Evolutionary conservation across 192 early-diverging fungal species (phyloP).

Genomic region (Glomus cerebriforme): DNA sequence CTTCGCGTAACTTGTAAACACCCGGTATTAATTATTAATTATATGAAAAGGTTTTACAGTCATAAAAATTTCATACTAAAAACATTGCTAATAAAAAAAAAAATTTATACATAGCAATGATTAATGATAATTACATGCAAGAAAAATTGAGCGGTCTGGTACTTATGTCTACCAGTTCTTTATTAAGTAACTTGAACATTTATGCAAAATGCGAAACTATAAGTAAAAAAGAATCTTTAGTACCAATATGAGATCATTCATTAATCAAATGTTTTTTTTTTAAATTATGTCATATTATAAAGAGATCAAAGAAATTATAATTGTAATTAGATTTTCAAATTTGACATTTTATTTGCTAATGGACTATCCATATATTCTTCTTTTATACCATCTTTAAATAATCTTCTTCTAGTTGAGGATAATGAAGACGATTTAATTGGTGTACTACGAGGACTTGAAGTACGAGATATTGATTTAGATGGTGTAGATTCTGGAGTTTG

Average conservation of each 20-base stretch:
- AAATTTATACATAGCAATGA: too few species aligned
- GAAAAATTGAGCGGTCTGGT: too few species aligned
- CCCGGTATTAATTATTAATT: too few species aligned
- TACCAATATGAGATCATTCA: not conserved
- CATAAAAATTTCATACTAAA: too few species aligned
- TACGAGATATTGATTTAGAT: slow-evolving; percentile 5
- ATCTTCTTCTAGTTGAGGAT: not conserved
- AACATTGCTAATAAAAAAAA: too few species aligned
- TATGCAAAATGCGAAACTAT: too few species aligned
- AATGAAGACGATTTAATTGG: not conserved
- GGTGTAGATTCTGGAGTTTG: not conserved
- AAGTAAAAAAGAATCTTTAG: too few species aligned
- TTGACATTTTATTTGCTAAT: not conserved
- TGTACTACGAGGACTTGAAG: not conserved
- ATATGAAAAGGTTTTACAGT: too few species aligned
- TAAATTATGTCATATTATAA: not conserved
- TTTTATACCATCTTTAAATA: not conserved
- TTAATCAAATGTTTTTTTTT: not conserved
- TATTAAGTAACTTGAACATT: too few species aligned
- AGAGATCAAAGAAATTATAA: not conserved
- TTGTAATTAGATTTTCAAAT: not conserved
- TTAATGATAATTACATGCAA: too few species aligned
- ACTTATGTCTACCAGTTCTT: too few species aligned
- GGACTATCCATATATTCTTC: not conserved
- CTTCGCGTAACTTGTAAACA: too few species aligned